Evolutionary conservation across 371 early-diverging fungal genomes (phyloP), one percentile per base, ranked within the genome.

Genomic region (Mucor irregularis): DNA sequence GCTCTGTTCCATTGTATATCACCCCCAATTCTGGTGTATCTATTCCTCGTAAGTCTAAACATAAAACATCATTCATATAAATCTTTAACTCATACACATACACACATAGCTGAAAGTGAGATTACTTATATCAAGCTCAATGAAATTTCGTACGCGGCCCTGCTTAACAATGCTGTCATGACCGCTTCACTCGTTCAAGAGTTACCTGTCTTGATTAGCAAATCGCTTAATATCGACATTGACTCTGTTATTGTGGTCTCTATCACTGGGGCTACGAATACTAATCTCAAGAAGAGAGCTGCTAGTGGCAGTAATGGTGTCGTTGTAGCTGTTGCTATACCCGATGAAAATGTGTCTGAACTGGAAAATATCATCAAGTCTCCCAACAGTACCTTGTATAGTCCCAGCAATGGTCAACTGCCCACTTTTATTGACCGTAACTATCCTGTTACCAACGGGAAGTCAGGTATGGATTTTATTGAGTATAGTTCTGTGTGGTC

Each of bases 101-200:
- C 5, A 35, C 4, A 1, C 16, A 26, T 33, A 53, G 72, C 47
- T 9, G 48, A 72, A 7, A 75, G 69, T 49, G 47, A 61, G 10
- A 45, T 62, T 39, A 62, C 65, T 2, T 54, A 53, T 11, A 57
- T 77, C 49, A 73, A 73, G 43, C 69, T 77, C 47, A 64, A 71
- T 1, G 55, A 65, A 10, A 56, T 77, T 11, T 71, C 71, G 0
- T 77, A 73, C 25, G 35, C 56, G 31, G 63, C 63, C 19, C 67
- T 77, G 66, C 70, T 77, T 1, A 37, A 64, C 22, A 68, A 77
- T 49, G 67, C 65, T 1, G 19, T 77, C 0, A 46, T 71, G 38
- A 71, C 77, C 0, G 74, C 77, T n/a, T 59, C 72, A 37, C 68
- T 77, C 50, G 74, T 74, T 28, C 74, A 74, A 46, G 52, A 66